Evolutionary conservation across 169 alveolate species (phyloP), one percentile per base, ranked within the genome.

Genomic region (Cryptosporidium sp.): DNA sequence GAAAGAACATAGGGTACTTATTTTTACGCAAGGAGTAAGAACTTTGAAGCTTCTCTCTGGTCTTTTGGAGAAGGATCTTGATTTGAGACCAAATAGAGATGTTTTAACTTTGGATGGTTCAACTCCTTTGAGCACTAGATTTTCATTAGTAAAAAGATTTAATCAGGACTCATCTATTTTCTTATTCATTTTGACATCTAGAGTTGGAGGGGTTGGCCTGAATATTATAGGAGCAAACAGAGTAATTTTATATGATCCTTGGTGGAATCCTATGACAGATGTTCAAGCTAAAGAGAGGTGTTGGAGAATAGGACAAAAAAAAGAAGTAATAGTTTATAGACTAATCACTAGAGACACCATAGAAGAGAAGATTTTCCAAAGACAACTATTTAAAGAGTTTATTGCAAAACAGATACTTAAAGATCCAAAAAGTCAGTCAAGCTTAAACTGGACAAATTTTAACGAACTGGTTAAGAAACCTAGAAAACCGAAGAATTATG

Each of bases 211-310:
- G 18, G 91, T 95, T 23, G 97, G 97, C 18, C 69, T 95, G 37
- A 95, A 95, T 61, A 85, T 95, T 61, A 93, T 93, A 2, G 95
- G 96, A 8, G 97, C 97, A 16, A 93, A 95, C 71, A 91, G 96
- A 48, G 96, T 95, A 10, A 92, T 95, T 9, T 86, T 95, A n/a
- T 93, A 93, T 85, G 97, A 95, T 41, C 97, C 97, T 5, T 96
- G 95, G 80, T 95, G 97, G 97, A 95, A 95, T 70, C 97, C 97
- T 3, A 95, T 94, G 96, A 93, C 93, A 3, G 97, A 94, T 48
- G 84, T 92, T 48, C 94, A 95, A 84, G 97, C 97, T 1, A 93
- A 95, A 7, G 97, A 95, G 58, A 86, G 97, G n/a, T 94, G 96
- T 12, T 91, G 96, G 93, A 93, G 98, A 85, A 94, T 95, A 1